A percentile compares a stretch with the other conserved stretches of the same genome.
Evolutionary conservation across 768 basidiomycete genomes (phyloP).

Genomic region (Scleroderma bovista): DNA sequence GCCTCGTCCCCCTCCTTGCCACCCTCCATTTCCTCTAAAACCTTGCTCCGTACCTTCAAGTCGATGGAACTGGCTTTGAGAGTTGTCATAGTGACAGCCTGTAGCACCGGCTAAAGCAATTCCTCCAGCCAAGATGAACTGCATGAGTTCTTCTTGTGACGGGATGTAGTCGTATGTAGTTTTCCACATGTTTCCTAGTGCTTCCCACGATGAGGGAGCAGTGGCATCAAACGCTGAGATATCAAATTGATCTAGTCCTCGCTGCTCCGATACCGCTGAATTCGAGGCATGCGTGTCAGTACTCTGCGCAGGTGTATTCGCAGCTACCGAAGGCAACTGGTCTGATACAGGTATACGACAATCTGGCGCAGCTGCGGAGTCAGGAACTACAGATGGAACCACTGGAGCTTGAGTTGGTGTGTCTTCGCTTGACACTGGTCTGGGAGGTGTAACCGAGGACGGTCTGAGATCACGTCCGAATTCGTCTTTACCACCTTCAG

Average conservation of each 20-base stretch:
- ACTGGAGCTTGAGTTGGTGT: slow-evolving; percentile 25
- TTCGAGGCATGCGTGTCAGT: slow-evolving; percentile 24
- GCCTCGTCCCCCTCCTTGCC: slow-evolving; percentile 37
- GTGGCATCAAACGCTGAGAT: slow-evolving; percentile 68
- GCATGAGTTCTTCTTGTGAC: slow-evolving; percentile 72
- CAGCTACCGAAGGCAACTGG: slow-evolving; percentile 41
- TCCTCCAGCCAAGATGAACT: slow-evolving; percentile 51
- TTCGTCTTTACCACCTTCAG: slow-evolving; percentile 63
- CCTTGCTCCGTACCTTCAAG: slow-evolving; percentile 27
- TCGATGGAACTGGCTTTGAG: slow-evolving; percentile 20
- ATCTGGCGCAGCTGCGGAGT: slow-evolving; percentile 41
- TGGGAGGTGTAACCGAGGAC: slow-evolving; percentile 35
- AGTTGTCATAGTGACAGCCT: slow-evolving; percentile 11
- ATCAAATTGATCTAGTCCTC: slow-evolving; percentile 66
- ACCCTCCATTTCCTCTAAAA: slow-evolving; percentile 29
- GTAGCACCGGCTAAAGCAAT: slow-evolving; percentile 15
- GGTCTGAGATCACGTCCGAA: slow-evolving; percentile 79
- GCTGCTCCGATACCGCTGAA: slow-evolving; percentile 36
- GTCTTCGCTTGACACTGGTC: slow-evolving; percentile 22
- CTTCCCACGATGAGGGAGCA: slow-evolving; percentile 71
- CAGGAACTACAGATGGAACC: slow-evolving; percentile 36
- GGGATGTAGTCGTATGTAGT: slow-evolving; percentile 62
- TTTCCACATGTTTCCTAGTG: slow-evolving; percentile 74
- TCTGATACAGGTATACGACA: slow-evolving; percentile 42
- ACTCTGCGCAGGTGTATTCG: slow-evolving; percentile 51